phyloP scores from a whole-genome alignment of 2,329 filamentous ascomycete species.

The Venturia nashicola region DNA sequence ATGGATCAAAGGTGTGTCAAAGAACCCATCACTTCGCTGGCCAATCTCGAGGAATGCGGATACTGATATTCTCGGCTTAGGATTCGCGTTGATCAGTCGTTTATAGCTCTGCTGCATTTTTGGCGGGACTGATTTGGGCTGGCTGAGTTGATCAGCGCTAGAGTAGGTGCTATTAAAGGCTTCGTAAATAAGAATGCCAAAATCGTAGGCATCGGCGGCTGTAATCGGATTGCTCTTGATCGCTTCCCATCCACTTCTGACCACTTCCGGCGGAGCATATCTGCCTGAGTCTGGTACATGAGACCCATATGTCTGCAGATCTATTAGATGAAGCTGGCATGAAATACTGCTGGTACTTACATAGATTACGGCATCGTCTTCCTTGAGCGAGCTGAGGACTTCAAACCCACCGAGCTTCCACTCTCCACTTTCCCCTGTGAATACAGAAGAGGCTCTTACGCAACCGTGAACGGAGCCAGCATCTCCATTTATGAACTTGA shows the following conservation, averaged over 20 bases:
- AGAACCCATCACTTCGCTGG: conserved; percentile 69
- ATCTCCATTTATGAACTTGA: conserved; percentile 94
- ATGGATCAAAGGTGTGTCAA: conserved; percentile 84
- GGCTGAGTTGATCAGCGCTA: conserved; percentile 66
- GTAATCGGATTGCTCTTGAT: conserved; percentile 73
- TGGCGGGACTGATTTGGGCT: conserved; percentile 75
- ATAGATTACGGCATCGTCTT: conserved; percentile 88
- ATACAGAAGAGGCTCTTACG: conserved; percentile 74
- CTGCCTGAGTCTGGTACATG: conserved; percentile 72
- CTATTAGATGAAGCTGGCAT: conserved; percentile 8
- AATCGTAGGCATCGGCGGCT: conserved; percentile 78
- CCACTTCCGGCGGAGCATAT: conserved; percentile 80
- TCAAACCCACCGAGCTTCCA: conserved; percentile 97
- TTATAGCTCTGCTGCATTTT: conserved; percentile 88
- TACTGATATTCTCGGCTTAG: conserved; percentile 75
- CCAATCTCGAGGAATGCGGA: conserved; percentile 86
- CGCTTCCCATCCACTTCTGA: conserved; percentile 77
- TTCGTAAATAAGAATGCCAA: conserved; percentile 75
- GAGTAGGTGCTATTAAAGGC: conserved; percentile 79
- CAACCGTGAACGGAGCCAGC: conserved; percentile 84
- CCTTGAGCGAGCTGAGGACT: conserved; percentile 85
- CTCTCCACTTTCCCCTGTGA: conserved; percentile 89
- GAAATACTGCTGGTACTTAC: conserved; percentile 29
- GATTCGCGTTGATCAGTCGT: conserved; percentile 74
- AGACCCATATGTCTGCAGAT: conserved; percentile 63